A percentile compares a stretch with the other conserved stretches of the same genome.
These are phyloP conservation scores for Passiflora organensis DNA, from an alignment of 345 rosid genomes.

Conservation along the genomic window DNA sequence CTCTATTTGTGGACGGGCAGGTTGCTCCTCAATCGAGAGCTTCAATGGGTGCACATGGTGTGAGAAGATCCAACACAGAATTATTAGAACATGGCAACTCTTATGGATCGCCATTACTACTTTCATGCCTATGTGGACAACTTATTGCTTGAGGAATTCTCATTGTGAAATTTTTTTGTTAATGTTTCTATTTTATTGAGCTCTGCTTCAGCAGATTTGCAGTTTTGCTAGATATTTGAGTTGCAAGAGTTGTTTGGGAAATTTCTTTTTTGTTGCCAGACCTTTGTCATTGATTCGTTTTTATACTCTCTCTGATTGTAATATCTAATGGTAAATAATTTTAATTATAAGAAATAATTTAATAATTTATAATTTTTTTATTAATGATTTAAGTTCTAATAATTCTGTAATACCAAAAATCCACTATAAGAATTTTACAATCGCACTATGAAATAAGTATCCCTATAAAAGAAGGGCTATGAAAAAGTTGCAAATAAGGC, in stretches of 20 bases:
- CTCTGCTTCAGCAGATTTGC: neutral
- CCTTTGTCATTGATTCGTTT: neutral
- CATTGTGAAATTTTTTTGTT: conserved; percentile 1
- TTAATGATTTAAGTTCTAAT: too few relatives aligned
- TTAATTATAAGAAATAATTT: too few relatives aligned
- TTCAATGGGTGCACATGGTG: conserved; percentile 13
- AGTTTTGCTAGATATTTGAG: neutral
- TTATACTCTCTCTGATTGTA: neutral
- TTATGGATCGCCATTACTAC: conserved; percentile 31
- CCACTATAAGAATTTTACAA: too few relatives aligned
- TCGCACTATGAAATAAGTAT: too few relatives aligned
- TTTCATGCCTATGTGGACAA: conserved; percentile 43
- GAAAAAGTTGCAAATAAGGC: too few relatives aligned
- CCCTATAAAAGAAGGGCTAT: too few relatives aligned
- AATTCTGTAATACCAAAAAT: too few relatives aligned
- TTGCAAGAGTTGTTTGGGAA: neutral
- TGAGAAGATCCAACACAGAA: conserved; percentile 23
- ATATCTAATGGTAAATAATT: too few relatives aligned
- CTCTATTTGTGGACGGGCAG: conserved; percentile 20
- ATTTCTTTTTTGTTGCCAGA: neutral
- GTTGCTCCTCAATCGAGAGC: conserved; percentile 20
- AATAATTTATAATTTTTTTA: too few relatives aligned
- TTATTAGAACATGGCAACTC: conserved; percentile 26
- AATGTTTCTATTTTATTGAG: neutral
- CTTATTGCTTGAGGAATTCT: conserved; percentile 19